A percentile compares a stretch with the other conserved stretches of the same genome.
phyloP scores from a whole-genome alignment of 768 basidiomycete genomes.

The Bullera alba region DNA sequence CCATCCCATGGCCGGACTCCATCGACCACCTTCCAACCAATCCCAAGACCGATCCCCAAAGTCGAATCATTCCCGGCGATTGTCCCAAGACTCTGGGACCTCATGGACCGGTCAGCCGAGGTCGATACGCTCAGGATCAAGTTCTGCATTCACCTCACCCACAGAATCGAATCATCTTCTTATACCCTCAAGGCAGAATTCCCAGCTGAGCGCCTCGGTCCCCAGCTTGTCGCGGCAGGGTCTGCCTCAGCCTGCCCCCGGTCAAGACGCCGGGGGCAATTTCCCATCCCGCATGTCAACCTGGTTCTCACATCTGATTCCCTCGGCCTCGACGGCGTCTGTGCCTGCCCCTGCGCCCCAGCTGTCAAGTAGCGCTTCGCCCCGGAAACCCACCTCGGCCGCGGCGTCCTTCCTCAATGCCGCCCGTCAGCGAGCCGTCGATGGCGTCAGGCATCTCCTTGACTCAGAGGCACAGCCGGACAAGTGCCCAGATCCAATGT shows the following conservation, averaged over 20 bases:
- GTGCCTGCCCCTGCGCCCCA: constrained; percentile 5
- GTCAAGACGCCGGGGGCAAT: constrained; percentile 8
- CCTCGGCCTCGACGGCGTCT: constrained; percentile 15
- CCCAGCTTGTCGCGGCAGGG: constrained; percentile 24
- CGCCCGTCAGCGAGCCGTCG: constrained; percentile 39
- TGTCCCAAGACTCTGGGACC: constrained; percentile 28
- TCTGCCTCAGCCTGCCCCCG: constrained; percentile 21
- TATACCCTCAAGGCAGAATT: constrained; percentile 18
- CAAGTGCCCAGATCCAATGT: constrained; percentile 72
- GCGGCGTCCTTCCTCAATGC: constrained; percentile 39
- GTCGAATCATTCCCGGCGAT: constrained; percentile 15
- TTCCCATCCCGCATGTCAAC: constrained; percentile 38
- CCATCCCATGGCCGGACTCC: background rate
- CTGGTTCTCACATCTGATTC: constrained; percentile 41
- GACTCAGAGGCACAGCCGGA: constrained; percentile 84
- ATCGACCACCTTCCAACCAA: background rate
- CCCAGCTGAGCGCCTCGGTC: constrained; percentile 31
- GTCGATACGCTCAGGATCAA: constrained; percentile 22
- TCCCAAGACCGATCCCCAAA: constrained; percentile 1
- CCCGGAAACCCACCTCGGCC: constrained; percentile 29
- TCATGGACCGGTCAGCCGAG: constrained; percentile 16
- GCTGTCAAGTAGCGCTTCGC: constrained; percentile 2
- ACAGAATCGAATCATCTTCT: constrained; percentile 9
- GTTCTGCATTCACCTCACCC: constrained; percentile 15
- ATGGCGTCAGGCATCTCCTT: constrained; percentile 69